A percentile compares a stretch with the other conserved stretches of the same genome.
phyloP scores from a whole-genome alignment of 176 grass and related monocot species.

The Thinopyrum elongatum region DNA sequence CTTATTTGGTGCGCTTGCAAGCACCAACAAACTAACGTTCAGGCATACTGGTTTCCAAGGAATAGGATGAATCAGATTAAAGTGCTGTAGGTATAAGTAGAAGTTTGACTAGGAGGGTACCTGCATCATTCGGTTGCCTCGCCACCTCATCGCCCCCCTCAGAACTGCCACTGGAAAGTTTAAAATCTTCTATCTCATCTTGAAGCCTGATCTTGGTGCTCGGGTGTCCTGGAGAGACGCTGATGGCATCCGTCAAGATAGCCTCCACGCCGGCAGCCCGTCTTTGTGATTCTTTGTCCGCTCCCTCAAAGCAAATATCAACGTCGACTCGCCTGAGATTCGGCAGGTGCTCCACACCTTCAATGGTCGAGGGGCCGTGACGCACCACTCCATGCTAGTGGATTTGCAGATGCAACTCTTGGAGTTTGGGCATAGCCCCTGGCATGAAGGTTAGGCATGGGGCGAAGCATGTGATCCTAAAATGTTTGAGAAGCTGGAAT shows the following conservation, averaged over 20 bases:
- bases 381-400: background rate
- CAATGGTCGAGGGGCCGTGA: background rate
- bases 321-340: background rate
- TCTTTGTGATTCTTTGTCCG: background rate
- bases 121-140: too few relatives aligned
- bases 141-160: too few relatives aligned
- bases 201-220: background rate
- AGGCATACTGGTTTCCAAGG: too few relatives aligned
- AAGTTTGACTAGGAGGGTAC: too few relatives aligned
- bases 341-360: background rate
- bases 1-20: too few relatives aligned
- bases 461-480: background rate
- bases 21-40: too few relatives aligned
- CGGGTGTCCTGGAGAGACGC: background rate
- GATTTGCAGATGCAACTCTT: background rate
- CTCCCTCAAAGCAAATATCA: background rate
- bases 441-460: background rate
- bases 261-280: background rate
- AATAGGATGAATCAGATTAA: too few relatives aligned
- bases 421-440: background rate
- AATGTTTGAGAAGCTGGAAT: background rate
- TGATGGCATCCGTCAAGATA: background rate
- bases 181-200: background rate
- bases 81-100: too few relatives aligned
- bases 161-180: background rate